These are phyloP conservation scores for Allium fistulosum DNA, from an alignment of 106 monocot genomes.

Conservation along the genomic window DNA sequence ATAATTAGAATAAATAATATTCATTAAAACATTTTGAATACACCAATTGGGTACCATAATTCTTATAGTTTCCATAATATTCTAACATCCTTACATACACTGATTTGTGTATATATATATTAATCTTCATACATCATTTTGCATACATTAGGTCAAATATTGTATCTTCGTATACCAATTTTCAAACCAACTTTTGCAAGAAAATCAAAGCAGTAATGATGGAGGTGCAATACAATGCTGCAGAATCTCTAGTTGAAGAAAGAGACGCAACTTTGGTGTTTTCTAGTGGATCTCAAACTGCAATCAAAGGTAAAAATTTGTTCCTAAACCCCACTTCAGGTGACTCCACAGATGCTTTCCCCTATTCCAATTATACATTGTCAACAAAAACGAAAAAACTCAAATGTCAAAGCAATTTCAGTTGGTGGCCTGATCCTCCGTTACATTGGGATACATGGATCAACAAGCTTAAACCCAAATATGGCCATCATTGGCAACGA, in stretches of 20 bases:
- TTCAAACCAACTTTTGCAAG: too few relatives aligned
- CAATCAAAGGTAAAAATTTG: constrained; percentile 34
- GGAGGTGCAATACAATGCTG: too few relatives aligned
- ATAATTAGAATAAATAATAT: too few relatives aligned
- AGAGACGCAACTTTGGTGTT: constrained; percentile 17
- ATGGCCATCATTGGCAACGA: constrained; percentile 37
- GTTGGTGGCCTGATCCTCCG: not conserved
- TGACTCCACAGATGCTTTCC: not conserved
- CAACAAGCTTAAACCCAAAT: constrained; percentile 31
- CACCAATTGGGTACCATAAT: too few relatives aligned
- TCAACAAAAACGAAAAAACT: not conserved
- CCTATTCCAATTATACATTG: constrained; percentile 4
- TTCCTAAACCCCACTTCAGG: constrained; percentile 31
- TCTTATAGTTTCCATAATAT: too few relatives aligned
- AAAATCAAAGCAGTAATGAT: too few relatives aligned
- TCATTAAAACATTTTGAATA: too few relatives aligned
- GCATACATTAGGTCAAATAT: too few relatives aligned
- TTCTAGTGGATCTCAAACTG: constrained; percentile 7
- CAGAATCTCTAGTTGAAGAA: constrained; percentile 31
- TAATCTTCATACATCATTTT: too few relatives aligned
- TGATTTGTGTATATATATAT: too few relatives aligned
- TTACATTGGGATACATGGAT: constrained; percentile 48
- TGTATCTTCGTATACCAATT: too few relatives aligned
- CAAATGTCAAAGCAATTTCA: not conserved
- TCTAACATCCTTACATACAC: too few relatives aligned